Conservation (phyloP, 192 early-diverging fungal species). For the Coemansia sp. region DNA sequence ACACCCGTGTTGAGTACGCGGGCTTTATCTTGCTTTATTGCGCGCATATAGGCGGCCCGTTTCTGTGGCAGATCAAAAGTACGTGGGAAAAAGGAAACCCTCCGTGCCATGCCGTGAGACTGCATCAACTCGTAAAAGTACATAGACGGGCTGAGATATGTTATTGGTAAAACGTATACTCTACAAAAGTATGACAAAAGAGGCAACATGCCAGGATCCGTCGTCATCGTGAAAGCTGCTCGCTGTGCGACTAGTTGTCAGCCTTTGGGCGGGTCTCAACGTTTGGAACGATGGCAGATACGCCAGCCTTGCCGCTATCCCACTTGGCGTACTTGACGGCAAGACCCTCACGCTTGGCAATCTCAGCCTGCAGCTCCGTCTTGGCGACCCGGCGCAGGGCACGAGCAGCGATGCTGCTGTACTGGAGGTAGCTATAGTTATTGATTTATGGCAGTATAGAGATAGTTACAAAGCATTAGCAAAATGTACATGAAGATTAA, state of each 20-base stretch:
- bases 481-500: background rate
- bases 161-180: background rate
- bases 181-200: background rate
- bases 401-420: conserved; percentile 57
- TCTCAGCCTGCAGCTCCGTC: conserved; percentile 46
- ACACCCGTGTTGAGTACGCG: background rate
- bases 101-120: conserved; percentile 4
- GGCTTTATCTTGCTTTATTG: conserved; percentile 5
- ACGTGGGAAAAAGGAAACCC: conserved; percentile 19
- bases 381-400: conserved; percentile 52
- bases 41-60: background rate
- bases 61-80: background rate
- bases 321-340: conserved; percentile 52
- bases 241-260: conserved; percentile 30
- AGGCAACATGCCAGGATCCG: background rate
- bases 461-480: conserved; percentile 13
- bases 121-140: background rate
- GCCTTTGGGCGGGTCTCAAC: conserved; percentile 49
- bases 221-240: background rate
- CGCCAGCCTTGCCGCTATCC: conserved; percentile 49
- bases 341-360: conserved; percentile 52
- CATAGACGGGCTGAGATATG: background rate
- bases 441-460: background rate
- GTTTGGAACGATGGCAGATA: conserved; percentile 16
- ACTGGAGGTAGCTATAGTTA: conserved; percentile 51